Percentiles rank a stretch among this genome's conserved stretches.
These are phyloP conservation scores for Colletotrichum gigasporum DNA, from an alignment of 2,329 filamentous ascomycete genomes.

Conservation along the genomic window DNA sequence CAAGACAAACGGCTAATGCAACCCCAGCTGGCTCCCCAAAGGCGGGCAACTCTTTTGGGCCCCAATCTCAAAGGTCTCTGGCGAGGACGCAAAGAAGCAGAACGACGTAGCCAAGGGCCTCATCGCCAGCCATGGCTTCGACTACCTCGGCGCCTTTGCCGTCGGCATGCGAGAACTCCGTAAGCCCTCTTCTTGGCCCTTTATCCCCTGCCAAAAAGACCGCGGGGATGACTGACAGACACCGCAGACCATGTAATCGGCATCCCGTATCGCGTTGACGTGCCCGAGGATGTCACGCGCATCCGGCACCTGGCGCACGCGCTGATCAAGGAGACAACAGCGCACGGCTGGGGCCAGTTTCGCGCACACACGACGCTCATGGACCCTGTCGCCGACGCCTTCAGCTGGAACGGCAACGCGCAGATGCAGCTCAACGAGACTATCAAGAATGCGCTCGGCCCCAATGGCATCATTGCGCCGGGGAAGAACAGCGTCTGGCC, in stretches of 20 bases:
- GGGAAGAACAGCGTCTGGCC: conserved; percentile 47
- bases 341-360: conserved; percentile 53
- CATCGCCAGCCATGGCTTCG: conserved; percentile 38
- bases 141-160: conserved; percentile 42
- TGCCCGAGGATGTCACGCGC: conserved; percentile 46
- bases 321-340: conserved; percentile 49
- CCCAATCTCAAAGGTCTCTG: conserved; percentile 46
- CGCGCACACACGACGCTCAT: conserved; percentile 53
- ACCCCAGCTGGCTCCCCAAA: conserved; percentile 48
- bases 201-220: no score
- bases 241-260: conserved; percentile 57
- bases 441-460: conserved; percentile 54
- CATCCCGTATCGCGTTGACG: conserved; percentile 58
- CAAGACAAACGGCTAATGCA: conserved; percentile 53
- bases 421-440: conserved; percentile 53
- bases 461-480: conserved; percentile 44
- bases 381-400: conserved; percentile 54
- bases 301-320: conserved; percentile 38
- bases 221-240: not conserved
- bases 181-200: no score
- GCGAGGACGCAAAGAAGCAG: conserved; percentile 45
- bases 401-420: conserved; percentile 51
- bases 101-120: conserved; percentile 41
- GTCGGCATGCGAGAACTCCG: conserved; percentile 38
- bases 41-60: conserved; percentile 48